Conservation (phyloP, 139 green algal genomes). For the Micromonas commoda region DNA sequence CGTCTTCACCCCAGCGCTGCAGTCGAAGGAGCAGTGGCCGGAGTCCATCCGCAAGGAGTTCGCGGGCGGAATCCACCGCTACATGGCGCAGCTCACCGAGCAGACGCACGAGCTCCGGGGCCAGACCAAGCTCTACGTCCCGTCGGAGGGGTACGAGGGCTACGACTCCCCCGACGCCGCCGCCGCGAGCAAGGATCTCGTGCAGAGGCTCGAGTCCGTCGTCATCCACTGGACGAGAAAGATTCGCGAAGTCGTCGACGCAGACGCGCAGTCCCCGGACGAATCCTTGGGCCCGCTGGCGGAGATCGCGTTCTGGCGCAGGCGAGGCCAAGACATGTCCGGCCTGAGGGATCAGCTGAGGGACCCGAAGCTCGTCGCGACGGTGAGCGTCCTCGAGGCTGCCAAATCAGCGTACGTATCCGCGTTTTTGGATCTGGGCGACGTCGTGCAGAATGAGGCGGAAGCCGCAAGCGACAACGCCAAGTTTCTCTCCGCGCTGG, state of each 20-base stretch:
- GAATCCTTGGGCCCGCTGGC: conserved; percentile 57
- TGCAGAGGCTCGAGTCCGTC: conserved; percentile 74
- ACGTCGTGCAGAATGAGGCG: conserved; percentile 66
- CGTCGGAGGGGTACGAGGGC: conserved; percentile 40
- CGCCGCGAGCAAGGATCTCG: conserved; percentile 54
- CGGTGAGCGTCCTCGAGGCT: conserved; percentile 57
- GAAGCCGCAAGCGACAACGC: conserved; percentile 75
- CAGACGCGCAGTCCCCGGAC: conserved; percentile 11
- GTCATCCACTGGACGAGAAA: conserved; percentile 81
- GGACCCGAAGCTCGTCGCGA: conserved; percentile 38
- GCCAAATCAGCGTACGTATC: conserved; percentile 66
- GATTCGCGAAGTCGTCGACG: conserved; percentile 60
- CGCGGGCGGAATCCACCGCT: conserved; percentile 62
- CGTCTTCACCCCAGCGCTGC: conserved; percentile 62
- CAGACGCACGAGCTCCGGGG: conserved; percentile 58
- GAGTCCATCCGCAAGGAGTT: conserved; percentile 68
- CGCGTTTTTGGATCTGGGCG: conserved; percentile 62
- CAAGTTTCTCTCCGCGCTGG: conserved; percentile 63
- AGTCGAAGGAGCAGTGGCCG: conserved; percentile 58
- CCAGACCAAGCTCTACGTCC: conserved; percentile 75
- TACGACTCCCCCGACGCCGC: neutral
- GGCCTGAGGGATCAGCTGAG: conserved; percentile 68
- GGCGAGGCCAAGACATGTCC: conserved; percentile 60
- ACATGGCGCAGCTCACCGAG: conserved; percentile 71
- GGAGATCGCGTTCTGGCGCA: conserved; percentile 81